Evolutionary conservation across 2,329 filamentous ascomycete genomes (phyloP), one percentile per base, ranked within the genome.

Genomic region (Xylaria arbuscula): DNA sequence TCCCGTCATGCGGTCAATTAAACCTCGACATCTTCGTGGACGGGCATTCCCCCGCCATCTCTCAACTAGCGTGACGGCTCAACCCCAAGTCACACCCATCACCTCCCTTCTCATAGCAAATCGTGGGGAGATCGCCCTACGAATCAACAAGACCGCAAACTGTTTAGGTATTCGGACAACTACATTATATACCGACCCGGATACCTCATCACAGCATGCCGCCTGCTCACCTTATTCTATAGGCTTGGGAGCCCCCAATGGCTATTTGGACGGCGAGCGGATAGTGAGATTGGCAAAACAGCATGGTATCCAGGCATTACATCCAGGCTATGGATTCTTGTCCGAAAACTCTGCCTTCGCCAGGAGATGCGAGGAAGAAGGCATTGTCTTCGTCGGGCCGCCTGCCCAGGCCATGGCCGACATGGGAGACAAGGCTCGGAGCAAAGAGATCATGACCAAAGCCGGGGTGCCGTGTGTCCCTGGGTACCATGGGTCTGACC

Each of bases 401-500:
- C 94, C 96, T 2, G 89, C 90, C 34, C 86, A 88, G 60, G 94
- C 94, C 73, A 94, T 92, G 77, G 84, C 91, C 68, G 89, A 95
- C 77, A 90, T 93, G 79, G 85, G 85, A 53, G 89, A 87, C 71
- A 87, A 93, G 79, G 86, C 90, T 0, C 89, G 90, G 57, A 88
- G 90, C 61, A 99, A 99, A 81, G 92, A 97, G 78, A 98, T 99
- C 77, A 98, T 99, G 96, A 93, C 89, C 40, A 89, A 89, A 4
- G 95, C 96, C n/a, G 93, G 94, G 9, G 96, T 99, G 3, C 94
- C 94, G 4, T 98, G 96, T 76, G 96, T 99, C 57, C 96, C 96
- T 0, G 96, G 96, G 0, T 99, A 99, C 76, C 96, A 98, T 78
- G 96, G 96, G 19, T 76, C 85, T 0, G 93, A 97, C 61, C 96